Percentiles rank a stretch among this genome's conserved stretches.
Evolutionary conservation across 2,329 filamentous ascomycete species (phyloP).

Genomic region (Celoporthe dispersa): DNA sequence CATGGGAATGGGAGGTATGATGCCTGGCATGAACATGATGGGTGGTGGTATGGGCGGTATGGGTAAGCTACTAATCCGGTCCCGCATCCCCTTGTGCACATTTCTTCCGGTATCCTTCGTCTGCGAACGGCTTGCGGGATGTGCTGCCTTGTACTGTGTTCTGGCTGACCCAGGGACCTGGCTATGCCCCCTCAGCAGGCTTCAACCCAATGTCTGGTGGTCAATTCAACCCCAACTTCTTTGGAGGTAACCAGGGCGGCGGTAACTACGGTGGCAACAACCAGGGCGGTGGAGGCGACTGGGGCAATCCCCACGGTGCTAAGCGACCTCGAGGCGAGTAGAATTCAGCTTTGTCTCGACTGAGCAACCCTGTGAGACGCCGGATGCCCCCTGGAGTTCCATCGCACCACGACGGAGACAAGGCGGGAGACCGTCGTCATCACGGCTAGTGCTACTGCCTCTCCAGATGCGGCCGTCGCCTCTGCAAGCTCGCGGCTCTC

Average conservation of each 20-base stretch:
- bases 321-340: constrained; percentile 79
- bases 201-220: constrained; percentile 69
- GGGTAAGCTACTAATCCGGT: constrained; percentile 47
- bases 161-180: constrained; percentile 32
- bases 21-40: constrained; percentile 51
- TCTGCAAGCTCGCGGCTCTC: neutral
- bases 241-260: constrained; percentile 56
- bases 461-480: neutral
- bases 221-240: constrained; percentile 77
- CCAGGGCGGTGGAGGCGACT: constrained; percentile 58
- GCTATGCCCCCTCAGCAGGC: constrained; percentile 43
- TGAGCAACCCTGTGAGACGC: neutral
- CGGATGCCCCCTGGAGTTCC: neutral
- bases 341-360: neutral
- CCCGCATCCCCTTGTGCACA: constrained; percentile 9
- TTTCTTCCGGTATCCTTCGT: neutral
- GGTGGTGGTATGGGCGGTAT: constrained; percentile 56
- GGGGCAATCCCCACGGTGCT: constrained; percentile 80
- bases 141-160: neutral
- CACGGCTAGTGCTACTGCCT: neutral
- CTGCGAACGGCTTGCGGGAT: neutral
- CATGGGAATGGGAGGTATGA: constrained; percentile 40
- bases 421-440: neutral
- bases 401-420: neutral
- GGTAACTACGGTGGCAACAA: constrained; percentile 70